Evolutionary conservation across 2,329 filamentous ascomycete species (phyloP), one percentile per base, ranked within the genome.

Genomic region (Rasamsonia emersonii): DNA sequence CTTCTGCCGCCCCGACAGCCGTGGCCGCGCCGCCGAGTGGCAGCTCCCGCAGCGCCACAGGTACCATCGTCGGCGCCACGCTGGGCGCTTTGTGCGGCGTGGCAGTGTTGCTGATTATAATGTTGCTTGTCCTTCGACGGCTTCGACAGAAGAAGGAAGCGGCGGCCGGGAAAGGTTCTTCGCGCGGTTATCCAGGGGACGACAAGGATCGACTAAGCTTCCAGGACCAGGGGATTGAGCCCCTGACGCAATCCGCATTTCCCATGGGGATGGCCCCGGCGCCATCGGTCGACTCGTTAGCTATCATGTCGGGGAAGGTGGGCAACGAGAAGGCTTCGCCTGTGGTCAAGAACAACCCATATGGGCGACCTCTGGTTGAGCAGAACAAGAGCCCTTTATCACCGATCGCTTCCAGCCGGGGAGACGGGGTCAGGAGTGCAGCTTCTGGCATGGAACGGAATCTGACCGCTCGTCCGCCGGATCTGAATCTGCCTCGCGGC

Each of bases 61-160:
- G 68, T 44, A 76, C 76, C 5, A 80, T 94, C 17, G 70, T 95
- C 2, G 88, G 84, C 19, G 83, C 84, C 30, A 83, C 83, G 0
- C 69, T 96, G 1, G 86, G 88, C 9, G 77, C 79, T n/a, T 77
- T 94, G 14, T 73, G 83, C 32, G 86, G 82, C 11, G 64, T 86
- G 32, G 77, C 81, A 13, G 61, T 77, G 1, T 52, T 94, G 5
- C 64, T 93, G n/a, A 68, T 82, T 16, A 54, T 83, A 1, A 53
- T 86, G n/a, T 68, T 95, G 13, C 64, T 91, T 30, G 66, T 82
- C 17, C 60, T 86, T 15, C 70, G 74, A 50, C 73, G 72, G 43
- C 70, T 69, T 37, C 68, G 72, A 44, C 76, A 73, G 52, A 70
- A 71, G 45, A 71, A 65, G 29, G 37, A 46, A 25, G 40, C 40